Conservation (phyloP, 2,329 filamentous ascomycete species). For the Pseudogymnoascus sp. region DNA sequence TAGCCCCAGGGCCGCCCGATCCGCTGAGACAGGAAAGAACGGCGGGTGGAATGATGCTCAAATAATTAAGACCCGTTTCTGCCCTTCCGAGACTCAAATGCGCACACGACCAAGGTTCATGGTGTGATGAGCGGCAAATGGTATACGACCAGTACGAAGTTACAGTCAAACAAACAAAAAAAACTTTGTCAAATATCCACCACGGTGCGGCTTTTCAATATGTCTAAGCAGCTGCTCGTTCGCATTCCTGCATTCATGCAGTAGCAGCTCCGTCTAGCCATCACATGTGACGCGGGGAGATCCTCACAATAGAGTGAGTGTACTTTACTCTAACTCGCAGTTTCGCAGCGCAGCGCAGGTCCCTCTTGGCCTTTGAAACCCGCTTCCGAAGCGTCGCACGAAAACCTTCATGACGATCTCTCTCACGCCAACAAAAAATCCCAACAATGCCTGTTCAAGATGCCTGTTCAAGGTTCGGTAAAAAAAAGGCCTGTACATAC, state of each 20-base stretch:
- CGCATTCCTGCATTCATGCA: slow-evolving; percentile 3
- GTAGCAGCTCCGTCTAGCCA: neutral
- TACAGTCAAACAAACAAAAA: slow-evolving; percentile 1
- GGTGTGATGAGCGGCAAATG: neutral
- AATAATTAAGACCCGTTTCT: neutral
- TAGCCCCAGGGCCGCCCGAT: neutral
- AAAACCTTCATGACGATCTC: slow-evolving; percentile 4
- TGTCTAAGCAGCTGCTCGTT: neutral
- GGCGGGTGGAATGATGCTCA: neutral
- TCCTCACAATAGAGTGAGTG: neutral
- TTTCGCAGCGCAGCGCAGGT: neutral
- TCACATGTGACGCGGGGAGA: neutral
- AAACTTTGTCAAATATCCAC: neutral
- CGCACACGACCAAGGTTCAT: neutral
- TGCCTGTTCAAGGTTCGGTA: too few relatives aligned
- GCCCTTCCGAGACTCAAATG: neutral
- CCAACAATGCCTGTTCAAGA: neutral
- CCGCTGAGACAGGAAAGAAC: neutral
- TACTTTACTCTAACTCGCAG: neutral
- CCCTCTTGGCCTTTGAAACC: neutral
- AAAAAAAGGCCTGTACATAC: neutral
- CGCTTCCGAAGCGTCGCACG: slow-evolving; percentile 3
- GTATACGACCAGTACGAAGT: neutral
- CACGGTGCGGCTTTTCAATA: neutral
- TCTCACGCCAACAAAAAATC: neutral